Base-by-base conservation (phyloP, 1,284 basidiomycete genomes). In the Ustilago tritici region DNA sequence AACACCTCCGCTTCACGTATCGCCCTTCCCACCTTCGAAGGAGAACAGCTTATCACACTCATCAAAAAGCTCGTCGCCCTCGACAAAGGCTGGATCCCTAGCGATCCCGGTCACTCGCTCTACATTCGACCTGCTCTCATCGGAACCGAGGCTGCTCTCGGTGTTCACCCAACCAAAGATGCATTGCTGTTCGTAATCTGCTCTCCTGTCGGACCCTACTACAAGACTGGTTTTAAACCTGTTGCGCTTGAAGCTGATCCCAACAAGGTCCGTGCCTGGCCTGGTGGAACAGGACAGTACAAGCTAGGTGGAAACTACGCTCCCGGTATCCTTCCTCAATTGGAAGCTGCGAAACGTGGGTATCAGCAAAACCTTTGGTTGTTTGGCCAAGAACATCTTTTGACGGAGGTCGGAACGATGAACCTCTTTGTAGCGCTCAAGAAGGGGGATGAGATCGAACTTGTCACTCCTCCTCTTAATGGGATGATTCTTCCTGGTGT, bases 311-410 rank as follows among this genome's bases (percentile, higher is more conserved):
- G 76, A 15, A 86, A 86, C 78, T 86, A 86, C 57, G 85, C 82
- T 6, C 84, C 82, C 0, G 80, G 83, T 15, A 80, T 84, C 50
- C 65, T 78, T 61, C 93, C 95, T 3, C 95, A 98, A 86, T 92
- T 92, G 81, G 88, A 91, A 69, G 96, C 94, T n/a, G 92, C 92
- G 0, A 87, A 90, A 56, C 87, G 91, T 69, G 96, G 96, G 14
- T 98, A 98, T 86, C 91, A 91, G 46, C 97, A 99, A 87, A 98
- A 97, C 86, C 90, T 99, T 8, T 98, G 96, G 95, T 88, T 98
- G 43, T 92, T 94, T 72, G 79, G 82, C 23, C 66, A 76, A 14
- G 67, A 83, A n/a, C 72, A 80, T 52, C 89, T 53, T 84, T 88
- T 70, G 86, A 88, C 50, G 75, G 75, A 84, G 58, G 79, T 82